Evolutionary conservation across 192 early-diverging fungal genomes (phyloP).

Genomic region (Coemansia sp.): DNA sequence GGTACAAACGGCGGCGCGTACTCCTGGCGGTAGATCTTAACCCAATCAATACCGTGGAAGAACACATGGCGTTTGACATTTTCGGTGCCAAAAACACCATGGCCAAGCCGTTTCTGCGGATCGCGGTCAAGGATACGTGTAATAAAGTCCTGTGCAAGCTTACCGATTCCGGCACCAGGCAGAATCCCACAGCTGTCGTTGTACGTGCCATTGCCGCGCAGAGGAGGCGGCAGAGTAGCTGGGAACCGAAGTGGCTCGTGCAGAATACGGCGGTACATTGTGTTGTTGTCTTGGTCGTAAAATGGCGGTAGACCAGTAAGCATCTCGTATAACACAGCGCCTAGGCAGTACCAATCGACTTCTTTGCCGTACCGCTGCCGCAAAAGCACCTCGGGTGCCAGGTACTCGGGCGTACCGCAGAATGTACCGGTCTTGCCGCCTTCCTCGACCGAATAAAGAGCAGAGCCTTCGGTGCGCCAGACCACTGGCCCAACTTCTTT

Average conservation of each 20-base stretch:
- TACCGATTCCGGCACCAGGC: slow-evolving; percentile 13
- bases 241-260: slow-evolving; percentile 49
- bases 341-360: slow-evolving; percentile 79
- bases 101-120: slow-evolving; percentile 62
- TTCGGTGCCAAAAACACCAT: slow-evolving; percentile 59
- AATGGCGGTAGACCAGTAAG: slow-evolving; percentile 69
- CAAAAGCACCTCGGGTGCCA: slow-evolving; percentile 72
- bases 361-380: slow-evolving; percentile 66
- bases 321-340: slow-evolving; percentile 73
- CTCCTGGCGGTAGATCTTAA: slow-evolving; percentile 61
- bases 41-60: slow-evolving; percentile 68
- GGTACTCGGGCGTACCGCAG: slow-evolving; percentile 77
- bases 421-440: slow-evolving; percentile 72
- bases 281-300: slow-evolving; percentile 53
- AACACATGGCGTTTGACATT: slow-evolving; percentile 67
- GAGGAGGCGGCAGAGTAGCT: slow-evolving; percentile 30
- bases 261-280: slow-evolving; percentile 51
- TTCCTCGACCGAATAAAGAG: slow-evolving; percentile 54
- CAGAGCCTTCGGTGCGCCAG: slow-evolving; percentile 79
- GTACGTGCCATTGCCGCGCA: slow-evolving; percentile 32
- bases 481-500: slow-evolving; percentile 69
- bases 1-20: slow-evolving; percentile 72
- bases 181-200: slow-evolving; percentile 25
- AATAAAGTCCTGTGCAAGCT: slow-evolving; percentile 49
- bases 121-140: slow-evolving; percentile 66